These are phyloP conservation scores for Coccinonectria pachysandricola DNA, from an alignment of 2,329 filamentous ascomycete species.

Conservation along the genomic window DNA sequence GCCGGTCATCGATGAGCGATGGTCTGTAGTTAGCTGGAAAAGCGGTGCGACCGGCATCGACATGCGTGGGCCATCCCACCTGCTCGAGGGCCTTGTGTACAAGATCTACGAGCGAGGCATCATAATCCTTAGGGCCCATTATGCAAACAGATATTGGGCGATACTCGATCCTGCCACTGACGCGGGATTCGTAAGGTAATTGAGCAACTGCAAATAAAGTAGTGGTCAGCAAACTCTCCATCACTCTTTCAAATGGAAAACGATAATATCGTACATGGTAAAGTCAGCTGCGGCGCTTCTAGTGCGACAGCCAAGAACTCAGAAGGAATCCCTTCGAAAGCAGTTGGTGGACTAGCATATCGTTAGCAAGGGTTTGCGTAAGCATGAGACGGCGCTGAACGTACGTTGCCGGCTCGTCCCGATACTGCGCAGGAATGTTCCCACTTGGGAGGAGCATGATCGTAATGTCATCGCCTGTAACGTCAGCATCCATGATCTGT, in stretches of 20 bases:
- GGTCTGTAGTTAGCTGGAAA: constrained; percentile 11
- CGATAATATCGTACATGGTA: constrained; percentile 23
- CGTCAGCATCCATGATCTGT: constrained; percentile 13
- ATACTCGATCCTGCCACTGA: constrained; percentile 20
- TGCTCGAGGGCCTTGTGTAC: constrained; percentile 19
- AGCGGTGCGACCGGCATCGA: constrained; percentile 18
- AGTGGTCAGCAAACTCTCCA: constrained; percentile 5
- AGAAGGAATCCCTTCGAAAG: constrained; percentile 16
- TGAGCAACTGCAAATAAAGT: constrained; percentile 17
- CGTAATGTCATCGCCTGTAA: constrained; percentile 10
- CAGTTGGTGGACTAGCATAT: constrained; percentile 16
- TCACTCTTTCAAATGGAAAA: not conserved
- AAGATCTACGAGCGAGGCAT: constrained; percentile 17
- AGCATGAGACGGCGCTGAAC: constrained; percentile 7
- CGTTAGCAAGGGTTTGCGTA: constrained; percentile 8
- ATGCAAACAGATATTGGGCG: constrained; percentile 22
- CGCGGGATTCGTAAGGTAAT: constrained; percentile 19
- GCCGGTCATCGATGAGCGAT: constrained; percentile 1
- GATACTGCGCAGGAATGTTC: constrained; percentile 12
- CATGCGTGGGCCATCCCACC: constrained; percentile 18
- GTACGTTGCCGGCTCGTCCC: constrained; percentile 18
- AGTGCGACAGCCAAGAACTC: constrained; percentile 21
- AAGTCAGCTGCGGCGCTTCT: constrained; percentile 20
- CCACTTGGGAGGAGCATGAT: constrained; percentile 22
- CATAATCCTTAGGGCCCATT: constrained; percentile 18